A percentile compares a stretch with the other conserved stretches of the same genome.
Conservation (phyloP, 2,329 filamentous ascomycete species). For the Pyricularia sp. region DNA sequence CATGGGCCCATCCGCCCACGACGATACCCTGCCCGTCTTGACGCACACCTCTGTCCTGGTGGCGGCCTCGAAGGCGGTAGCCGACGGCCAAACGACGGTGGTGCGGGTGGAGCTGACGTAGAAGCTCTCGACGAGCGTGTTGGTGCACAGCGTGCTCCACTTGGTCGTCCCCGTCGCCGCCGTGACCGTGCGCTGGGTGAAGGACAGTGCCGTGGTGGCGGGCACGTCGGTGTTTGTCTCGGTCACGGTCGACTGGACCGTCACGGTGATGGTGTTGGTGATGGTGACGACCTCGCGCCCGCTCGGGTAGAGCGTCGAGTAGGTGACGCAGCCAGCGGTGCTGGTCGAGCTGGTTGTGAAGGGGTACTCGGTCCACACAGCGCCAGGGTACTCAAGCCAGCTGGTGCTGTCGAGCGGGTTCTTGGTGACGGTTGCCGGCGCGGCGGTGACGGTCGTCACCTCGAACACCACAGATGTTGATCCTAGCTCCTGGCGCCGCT, state of each 20-base stretch:
- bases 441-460: background rate
- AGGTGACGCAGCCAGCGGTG: constrained; percentile 1
- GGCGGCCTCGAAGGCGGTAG: background rate
- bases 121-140: constrained; percentile 3
- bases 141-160: constrained; percentile 2
- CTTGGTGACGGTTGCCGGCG: background rate
- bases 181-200: background rate
- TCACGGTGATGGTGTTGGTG: background rate
- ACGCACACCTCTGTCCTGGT: constrained; percentile 3
- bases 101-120: constrained; percentile 4
- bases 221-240: background rate
- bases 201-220: background rate
- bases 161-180: background rate
- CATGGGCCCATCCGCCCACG: background rate
- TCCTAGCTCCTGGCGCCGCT: background rate
- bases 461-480: background rate
- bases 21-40: background rate
- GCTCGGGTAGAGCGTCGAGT: background rate
- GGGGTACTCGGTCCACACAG: background rate
- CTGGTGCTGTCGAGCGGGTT: constrained; percentile 1
- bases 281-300: background rate
- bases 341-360: background rate
- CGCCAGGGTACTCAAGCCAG: background rate
- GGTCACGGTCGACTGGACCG: background rate
- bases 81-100: background rate